Evolutionary conservation across 352 stramenopile species (phyloP).

Genomic region (Pythium rhizo-oryzae): DNA sequence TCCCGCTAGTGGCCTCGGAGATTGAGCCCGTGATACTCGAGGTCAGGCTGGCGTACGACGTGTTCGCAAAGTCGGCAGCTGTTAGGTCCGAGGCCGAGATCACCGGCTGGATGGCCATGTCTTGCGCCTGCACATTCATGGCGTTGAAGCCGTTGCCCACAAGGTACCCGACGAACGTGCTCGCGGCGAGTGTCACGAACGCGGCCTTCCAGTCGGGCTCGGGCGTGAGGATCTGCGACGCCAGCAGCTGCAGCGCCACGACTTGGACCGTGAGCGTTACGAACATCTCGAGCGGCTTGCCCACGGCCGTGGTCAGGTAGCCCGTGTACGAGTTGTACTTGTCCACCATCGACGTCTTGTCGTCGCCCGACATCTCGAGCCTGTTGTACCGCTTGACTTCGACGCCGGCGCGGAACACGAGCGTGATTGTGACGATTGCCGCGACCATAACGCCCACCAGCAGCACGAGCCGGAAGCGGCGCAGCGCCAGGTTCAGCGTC

Average conservation of each 20-base stretch:
- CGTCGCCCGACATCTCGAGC: neutral
- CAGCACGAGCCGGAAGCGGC: neutral
- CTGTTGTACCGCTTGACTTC: constrained; percentile 2
- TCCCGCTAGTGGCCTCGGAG: neutral
- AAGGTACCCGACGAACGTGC: constrained; percentile 4
- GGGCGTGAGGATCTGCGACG: neutral
- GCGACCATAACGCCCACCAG: neutral
- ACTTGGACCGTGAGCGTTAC: constrained; percentile 1
- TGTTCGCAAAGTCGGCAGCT: neutral
- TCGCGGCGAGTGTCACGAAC: neutral
- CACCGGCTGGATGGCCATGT: neutral
- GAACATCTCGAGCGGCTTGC: constrained; percentile 13
- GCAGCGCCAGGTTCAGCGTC: constrained; percentile 7
- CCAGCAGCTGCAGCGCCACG: constrained; percentile 3
- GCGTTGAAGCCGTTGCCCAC: constrained; percentile 20
- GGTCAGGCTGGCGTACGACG: constrained; percentile 13
- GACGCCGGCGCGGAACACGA: constrained; percentile 1
- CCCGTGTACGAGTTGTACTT: constrained; percentile 18
- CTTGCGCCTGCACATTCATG: constrained; percentile 13
- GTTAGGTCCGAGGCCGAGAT: constrained; percentile 3
- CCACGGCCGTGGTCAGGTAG: constrained; percentile 3
- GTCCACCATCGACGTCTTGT: constrained; percentile 1
- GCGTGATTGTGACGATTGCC: neutral
- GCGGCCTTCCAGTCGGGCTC: neutral
- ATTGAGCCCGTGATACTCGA: constrained; percentile 11